These are phyloP conservation scores for Rhodotorula mucilaginosa DNA, from an alignment of 1,284 basidiomycete genomes.

Conservation along the genomic window DNA sequence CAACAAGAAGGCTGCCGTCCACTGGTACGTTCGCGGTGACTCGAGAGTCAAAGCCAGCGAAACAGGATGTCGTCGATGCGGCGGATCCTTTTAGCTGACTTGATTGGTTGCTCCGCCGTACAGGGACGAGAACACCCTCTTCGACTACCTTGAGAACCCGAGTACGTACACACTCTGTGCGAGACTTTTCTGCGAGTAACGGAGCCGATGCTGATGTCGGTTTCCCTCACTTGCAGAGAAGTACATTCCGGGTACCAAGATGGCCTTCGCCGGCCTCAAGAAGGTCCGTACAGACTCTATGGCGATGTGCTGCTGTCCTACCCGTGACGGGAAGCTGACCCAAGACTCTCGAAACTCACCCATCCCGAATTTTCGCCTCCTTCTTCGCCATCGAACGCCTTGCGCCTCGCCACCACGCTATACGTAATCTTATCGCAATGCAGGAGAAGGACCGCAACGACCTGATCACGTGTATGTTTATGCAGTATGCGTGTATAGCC, in stretches of 20 bases:
- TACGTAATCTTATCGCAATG: no score
- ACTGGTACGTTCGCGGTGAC: slow-evolving; percentile 55
- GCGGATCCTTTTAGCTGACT: no score
- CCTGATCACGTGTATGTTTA: slow-evolving; percentile 51
- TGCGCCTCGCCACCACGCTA: no score
- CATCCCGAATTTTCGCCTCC: no score
- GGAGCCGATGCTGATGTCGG: no score
- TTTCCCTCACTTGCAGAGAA: slow-evolving; percentile 52
- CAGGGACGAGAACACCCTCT: slow-evolving; percentile 73
- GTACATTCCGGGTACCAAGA: slow-evolving; percentile 90
- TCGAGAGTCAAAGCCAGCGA: no score
- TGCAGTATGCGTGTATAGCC: neutral
- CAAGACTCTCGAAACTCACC: neutral
- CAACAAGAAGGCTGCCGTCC: slow-evolving; percentile 92
- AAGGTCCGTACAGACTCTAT: slow-evolving; percentile 69
- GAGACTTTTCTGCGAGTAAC: no score
- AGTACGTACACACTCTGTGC: neutral
- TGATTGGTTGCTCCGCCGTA: no score
- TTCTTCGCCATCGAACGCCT: no score
- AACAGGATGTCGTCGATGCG: no score
- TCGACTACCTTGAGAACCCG: slow-evolving; percentile 68
- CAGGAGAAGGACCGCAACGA: slow-evolving; percentile 69
- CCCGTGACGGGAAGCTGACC: neutral
- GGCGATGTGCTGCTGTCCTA: no score
- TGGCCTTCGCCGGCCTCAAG: slow-evolving; percentile 87